Evolutionary conservation across 768 basidiomycete genomes (phyloP).

Genomic region (Phylloporus rhodoxanthus): DNA sequence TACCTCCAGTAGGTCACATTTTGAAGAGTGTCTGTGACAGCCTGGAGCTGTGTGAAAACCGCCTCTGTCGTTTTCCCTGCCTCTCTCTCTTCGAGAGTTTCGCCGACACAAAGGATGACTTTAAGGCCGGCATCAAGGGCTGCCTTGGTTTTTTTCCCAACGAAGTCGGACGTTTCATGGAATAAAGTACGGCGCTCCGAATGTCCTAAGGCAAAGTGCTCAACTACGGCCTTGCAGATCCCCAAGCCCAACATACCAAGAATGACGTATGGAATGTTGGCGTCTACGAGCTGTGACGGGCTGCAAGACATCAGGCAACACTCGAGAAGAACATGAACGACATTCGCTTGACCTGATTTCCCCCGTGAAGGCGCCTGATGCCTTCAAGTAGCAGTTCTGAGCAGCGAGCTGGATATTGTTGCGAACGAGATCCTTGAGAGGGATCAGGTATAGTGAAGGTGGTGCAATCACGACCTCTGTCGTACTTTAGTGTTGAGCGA

Average conservation of each 20-base stretch:
- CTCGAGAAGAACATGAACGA: neutral
- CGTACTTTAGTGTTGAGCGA: neutral
- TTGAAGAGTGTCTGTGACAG: constrained; percentile 58
- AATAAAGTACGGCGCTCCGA: constrained; percentile 94
- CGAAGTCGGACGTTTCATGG: constrained; percentile 75
- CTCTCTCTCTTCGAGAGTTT: constrained; percentile 88
- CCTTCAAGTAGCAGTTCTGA: constrained; percentile 85
- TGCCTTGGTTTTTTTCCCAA: constrained; percentile 83
- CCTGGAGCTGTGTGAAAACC: constrained; percentile 75
- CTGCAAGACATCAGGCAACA: constrained; percentile 34
- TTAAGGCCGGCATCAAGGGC: constrained; percentile 70
- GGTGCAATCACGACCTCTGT: constrained; percentile 92
- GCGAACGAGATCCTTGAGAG: constrained; percentile 55
- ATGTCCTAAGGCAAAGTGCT: constrained; percentile 55
- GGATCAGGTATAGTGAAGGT: constrained; percentile 81
- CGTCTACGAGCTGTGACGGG: constrained; percentile 78
- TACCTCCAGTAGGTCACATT: constrained; percentile 73
- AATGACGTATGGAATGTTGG: constrained; percentile 86
- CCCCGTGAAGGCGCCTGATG: constrained; percentile 89
- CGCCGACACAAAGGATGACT: constrained; percentile 95
- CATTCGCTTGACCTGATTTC: constrained; percentile 71
- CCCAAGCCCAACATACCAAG: constrained; percentile 48
- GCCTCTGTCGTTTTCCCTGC: constrained; percentile 68
- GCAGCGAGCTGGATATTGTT: constrained; percentile 76
- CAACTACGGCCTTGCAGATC: neutral